These are phyloP conservation scores for Metschnikowia baotianmanensis DNA, from an alignment of 805 yeast genomes.

Conservation along the genomic window DNA sequence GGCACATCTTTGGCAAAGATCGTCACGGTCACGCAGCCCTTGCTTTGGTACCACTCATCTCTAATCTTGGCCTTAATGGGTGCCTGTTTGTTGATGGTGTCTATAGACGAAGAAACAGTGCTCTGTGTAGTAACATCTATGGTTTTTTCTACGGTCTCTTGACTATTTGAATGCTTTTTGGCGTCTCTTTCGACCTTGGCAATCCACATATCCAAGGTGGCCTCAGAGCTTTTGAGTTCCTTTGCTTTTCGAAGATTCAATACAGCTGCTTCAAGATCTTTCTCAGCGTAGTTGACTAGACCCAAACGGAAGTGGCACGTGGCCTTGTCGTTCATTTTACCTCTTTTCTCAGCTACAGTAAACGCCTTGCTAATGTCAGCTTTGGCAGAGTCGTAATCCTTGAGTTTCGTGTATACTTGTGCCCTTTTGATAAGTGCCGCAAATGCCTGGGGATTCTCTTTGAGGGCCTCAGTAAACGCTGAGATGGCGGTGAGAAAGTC, in stretches of 20 bases:
- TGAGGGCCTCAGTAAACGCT: constrained; percentile 38
- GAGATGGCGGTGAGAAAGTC: constrained; percentile 47
- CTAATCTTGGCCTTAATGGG: constrained; percentile 37
- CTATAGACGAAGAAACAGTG: constrained; percentile 25
- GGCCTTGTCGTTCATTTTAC: constrained; percentile 47
- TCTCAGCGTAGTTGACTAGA: constrained; percentile 42
- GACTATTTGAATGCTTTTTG: constrained; percentile 17
- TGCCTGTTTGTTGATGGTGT: constrained; percentile 37
- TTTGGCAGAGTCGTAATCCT: constrained; percentile 48
- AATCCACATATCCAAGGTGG: constrained; percentile 49
- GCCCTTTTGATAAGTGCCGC: constrained; percentile 49
- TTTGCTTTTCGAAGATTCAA: constrained; percentile 42
- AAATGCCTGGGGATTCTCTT: constrained; percentile 44
- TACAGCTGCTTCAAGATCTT: constrained; percentile 41
- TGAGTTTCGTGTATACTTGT: constrained; percentile 46
- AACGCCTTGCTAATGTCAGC: constrained; percentile 46
- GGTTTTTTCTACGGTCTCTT: not conserved
- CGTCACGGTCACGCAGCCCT: constrained; percentile 56
- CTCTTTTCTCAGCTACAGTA: constrained; percentile 43
- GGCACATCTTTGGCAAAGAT: constrained; percentile 69
- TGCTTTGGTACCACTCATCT: constrained; percentile 61
- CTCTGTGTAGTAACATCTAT: not conserved
- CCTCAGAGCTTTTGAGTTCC: constrained; percentile 42
- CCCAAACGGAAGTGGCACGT: constrained; percentile 49
- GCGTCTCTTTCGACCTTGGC: constrained; percentile 34